Conservation (phyloP, 352 stramenopile species). For the Pythium aristosporum region DNA sequence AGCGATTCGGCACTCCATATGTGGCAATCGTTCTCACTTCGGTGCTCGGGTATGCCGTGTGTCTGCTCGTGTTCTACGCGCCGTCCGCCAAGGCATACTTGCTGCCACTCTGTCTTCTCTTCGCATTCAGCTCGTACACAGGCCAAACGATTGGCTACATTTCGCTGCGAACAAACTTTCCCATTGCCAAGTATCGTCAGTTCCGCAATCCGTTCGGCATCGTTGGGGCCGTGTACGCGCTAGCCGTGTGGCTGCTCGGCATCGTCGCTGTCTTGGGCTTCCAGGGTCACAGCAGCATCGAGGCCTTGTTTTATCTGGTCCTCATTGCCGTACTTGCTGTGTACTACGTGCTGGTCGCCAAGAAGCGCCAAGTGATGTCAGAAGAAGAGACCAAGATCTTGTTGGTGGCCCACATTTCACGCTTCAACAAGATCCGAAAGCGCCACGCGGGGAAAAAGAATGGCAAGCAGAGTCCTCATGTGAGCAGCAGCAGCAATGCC, state of each 20-base stretch:
- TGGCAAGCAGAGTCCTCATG: not conserved
- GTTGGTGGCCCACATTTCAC: conserved; percentile 13
- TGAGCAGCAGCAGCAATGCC: no score
- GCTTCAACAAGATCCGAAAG: conserved; percentile 16
- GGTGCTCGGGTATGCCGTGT: conserved; percentile 15
- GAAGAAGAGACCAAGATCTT: conserved; percentile 27
- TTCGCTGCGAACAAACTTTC: conserved; percentile 19
- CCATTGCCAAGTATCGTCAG: not conserved
- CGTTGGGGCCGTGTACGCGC: conserved; percentile 17
- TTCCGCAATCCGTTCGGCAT: conserved; percentile 28
- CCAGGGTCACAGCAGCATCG: conserved; percentile 16
- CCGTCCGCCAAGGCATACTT: conserved; percentile 2
- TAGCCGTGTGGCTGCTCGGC: conserved; percentile 22
- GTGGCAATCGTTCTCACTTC: conserved; percentile 10
- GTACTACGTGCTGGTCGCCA: conserved; percentile 26
- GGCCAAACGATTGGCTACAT: conserved; percentile 33
- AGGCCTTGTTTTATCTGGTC: conserved; percentile 2
- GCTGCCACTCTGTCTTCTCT: conserved; percentile 25
- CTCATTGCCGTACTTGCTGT: not conserved
- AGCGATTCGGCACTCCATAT: conserved; percentile 17
- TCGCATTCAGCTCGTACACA: conserved; percentile 28
- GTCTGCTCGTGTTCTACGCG: conserved; percentile 16
- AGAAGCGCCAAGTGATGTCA: conserved; percentile 25
- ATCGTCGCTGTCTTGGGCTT: conserved; percentile 22
- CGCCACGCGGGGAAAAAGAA: not conserved